Evolutionary conservation across 371 early-diverging fungal genomes (phyloP).

Genomic region (Saksenaea vasiformis): DNA sequence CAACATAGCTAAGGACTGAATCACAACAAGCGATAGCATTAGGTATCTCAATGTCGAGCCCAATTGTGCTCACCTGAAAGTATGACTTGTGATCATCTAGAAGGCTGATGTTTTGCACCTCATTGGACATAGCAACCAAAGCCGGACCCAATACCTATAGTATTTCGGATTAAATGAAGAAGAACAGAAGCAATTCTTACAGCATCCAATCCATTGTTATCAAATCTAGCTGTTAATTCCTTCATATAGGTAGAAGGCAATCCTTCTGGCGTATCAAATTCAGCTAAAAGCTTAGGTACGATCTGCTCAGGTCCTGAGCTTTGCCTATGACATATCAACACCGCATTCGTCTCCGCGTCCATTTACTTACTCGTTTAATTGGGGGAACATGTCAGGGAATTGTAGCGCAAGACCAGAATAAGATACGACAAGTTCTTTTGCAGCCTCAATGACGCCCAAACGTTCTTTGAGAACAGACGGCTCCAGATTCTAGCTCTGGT

Average conservation of each 20-base stretch:
- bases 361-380: conserved; percentile 53
- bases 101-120: conserved; percentile 47
- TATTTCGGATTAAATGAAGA: neutral
- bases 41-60: neutral
- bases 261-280: conserved; percentile 47
- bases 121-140: conserved; percentile 43
- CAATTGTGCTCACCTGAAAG: conserved; percentile 38
- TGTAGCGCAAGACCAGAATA: conserved; percentile 85
- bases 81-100: conserved; percentile 60
- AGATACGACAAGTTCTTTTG: conserved; percentile 68
- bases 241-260: conserved; percentile 55
- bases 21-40: neutral
- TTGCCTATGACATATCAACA: conserved; percentile 12
- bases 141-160: conserved; percentile 56
- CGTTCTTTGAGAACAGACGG: conserved; percentile 57
- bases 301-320: conserved; percentile 49
- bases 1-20: conserved; percentile 46
- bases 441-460: conserved; percentile 55
- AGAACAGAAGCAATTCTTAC: conserved; percentile 24
- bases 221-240: conserved; percentile 56
- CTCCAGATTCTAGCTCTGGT: conserved; percentile 52
- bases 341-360: neutral
- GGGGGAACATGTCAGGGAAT: conserved; percentile 90
- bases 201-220: conserved; percentile 61
- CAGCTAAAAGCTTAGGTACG: conserved; percentile 45